Conservation (phyloP, 1,284 basidiomycete species). For the Ustilago tritici region DNA sequence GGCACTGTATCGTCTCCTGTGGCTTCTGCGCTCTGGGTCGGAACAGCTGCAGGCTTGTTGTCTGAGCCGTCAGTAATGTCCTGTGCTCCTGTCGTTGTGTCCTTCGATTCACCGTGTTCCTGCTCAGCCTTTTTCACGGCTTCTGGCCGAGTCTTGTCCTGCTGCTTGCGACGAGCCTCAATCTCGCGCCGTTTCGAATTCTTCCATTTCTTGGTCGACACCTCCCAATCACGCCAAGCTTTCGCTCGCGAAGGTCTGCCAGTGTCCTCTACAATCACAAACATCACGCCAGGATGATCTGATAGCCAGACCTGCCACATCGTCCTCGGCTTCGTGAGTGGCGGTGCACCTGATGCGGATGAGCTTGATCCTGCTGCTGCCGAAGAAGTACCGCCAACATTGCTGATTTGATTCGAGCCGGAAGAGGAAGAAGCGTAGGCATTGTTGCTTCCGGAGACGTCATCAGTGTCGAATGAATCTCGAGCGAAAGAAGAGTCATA, state of each 20-base stretch:
- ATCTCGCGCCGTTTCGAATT: constrained; percentile 34
- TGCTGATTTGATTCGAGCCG: constrained; percentile 1
- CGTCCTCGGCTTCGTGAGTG: constrained; percentile 49
- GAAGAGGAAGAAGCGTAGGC: constrained; percentile 9
- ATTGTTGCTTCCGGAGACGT: not conserved
- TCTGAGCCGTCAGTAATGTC: not conserved
- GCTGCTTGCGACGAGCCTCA: constrained; percentile 14
- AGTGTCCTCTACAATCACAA: constrained; percentile 52
- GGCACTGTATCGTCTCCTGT: constrained; percentile 9
- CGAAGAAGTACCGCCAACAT: not conserved
- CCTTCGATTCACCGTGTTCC: not conserved
- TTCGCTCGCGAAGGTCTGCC: constrained; percentile 48
- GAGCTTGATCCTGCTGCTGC: constrained; percentile 20
- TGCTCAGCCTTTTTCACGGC: not conserved
- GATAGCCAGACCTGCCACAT: constrained; percentile 56
- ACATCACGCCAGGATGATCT: constrained; percentile 51
- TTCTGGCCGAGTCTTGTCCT: constrained; percentile 9
- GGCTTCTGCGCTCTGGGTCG: not conserved
- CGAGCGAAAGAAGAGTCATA: constrained; percentile 24
- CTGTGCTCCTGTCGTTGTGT: not conserved
- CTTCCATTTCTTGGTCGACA: constrained; percentile 40
- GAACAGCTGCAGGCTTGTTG: not conserved
- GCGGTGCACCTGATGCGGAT: constrained; percentile 33
- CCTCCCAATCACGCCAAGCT: constrained; percentile 49
- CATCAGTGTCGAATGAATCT: not conserved